Evolutionary conservation across 2,329 filamentous ascomycete species (phyloP).

Genomic region (Pyrenochaeta sp.): DNA sequence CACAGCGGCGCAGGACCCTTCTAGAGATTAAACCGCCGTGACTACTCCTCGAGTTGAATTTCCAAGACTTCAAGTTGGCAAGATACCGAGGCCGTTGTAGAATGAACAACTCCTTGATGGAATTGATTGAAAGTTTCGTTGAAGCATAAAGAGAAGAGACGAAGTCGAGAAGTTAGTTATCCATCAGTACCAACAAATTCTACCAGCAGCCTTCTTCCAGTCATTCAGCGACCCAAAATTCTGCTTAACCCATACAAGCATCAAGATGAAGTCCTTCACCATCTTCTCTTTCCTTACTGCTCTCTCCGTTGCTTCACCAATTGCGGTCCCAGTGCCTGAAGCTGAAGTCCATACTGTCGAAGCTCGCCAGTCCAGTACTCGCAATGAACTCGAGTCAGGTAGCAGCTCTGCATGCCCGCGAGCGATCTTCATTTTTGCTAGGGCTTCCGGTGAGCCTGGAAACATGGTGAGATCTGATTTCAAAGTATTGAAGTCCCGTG

Average conservation of each 20-base stretch:
- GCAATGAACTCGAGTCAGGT: constrained; percentile 24
- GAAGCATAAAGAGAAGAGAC: neutral
- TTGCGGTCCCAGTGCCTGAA: constrained; percentile 2
- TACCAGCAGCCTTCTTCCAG: neutral
- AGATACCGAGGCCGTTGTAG: neutral
- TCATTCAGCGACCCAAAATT: neutral
- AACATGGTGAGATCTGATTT: constrained; percentile 22
- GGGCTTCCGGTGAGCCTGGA: constrained; percentile 25
- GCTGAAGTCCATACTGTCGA: constrained; percentile 4
- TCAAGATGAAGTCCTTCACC: constrained; percentile 11
- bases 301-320: constrained; percentile 5
- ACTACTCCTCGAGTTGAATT: neutral
- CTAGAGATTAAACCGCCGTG: neutral
- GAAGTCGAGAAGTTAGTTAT: neutral
- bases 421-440: constrained; percentile 30
- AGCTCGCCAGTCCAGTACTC: constrained; percentile 12
- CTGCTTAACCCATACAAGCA: neutral
- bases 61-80: neutral
- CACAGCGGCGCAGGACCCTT: neutral
- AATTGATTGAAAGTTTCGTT: neutral
- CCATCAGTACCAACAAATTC: neutral
- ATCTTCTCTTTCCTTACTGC: constrained; percentile 5
- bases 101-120: neutral
- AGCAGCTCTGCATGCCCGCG: constrained; percentile 20
- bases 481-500: too few relatives aligned